A percentile compares a stretch with the other conserved stretches of the same genome.
phyloP scores from a whole-genome alignment of 2,329 filamentous ascomycete genomes.

The Penicillium frequentans region DNA sequence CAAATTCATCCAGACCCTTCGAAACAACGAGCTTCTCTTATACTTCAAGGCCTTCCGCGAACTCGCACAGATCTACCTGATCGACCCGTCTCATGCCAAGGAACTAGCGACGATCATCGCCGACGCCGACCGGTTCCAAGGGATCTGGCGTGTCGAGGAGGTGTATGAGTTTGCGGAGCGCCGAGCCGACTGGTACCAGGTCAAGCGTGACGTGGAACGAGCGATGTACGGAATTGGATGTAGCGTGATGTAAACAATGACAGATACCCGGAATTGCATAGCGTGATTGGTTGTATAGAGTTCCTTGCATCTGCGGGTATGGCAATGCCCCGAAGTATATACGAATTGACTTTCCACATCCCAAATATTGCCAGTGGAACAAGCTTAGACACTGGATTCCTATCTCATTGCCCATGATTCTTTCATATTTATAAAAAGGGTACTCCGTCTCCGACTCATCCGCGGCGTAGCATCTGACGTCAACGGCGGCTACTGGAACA shows the following conservation, averaged over 20 bases:
- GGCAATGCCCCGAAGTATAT: neutral
- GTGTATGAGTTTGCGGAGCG: constrained; percentile 96
- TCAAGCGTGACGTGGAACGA: constrained; percentile 84
- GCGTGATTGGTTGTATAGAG: constrained; percentile 15
- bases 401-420: neutral
- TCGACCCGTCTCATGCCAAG: constrained; percentile 82
- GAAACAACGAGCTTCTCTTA: constrained; percentile 77
- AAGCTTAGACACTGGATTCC: no score
- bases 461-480: constrained; percentile 17
- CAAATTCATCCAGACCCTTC: constrained; percentile 75
- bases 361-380: no score
- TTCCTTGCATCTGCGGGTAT: neutral
- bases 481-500: constrained; percentile 27
- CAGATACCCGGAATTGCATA: constrained; percentile 21
- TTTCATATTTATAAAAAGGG: neutral
- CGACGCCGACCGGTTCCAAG: constrained; percentile 83
- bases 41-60: constrained; percentile 93
- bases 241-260: constrained; percentile 66
- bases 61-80: constrained; percentile 91
- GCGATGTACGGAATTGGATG: constrained; percentile 98
- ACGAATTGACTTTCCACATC: neutral
- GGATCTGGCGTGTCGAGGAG: constrained; percentile 92
- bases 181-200: constrained; percentile 90
- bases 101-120: constrained; percentile 95
- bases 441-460: neutral